Evolutionary conservation across 163 green algal species (phyloP), one percentile per base, ranked within the genome.

Genomic region (Prototheca wickerhamii): DNA sequence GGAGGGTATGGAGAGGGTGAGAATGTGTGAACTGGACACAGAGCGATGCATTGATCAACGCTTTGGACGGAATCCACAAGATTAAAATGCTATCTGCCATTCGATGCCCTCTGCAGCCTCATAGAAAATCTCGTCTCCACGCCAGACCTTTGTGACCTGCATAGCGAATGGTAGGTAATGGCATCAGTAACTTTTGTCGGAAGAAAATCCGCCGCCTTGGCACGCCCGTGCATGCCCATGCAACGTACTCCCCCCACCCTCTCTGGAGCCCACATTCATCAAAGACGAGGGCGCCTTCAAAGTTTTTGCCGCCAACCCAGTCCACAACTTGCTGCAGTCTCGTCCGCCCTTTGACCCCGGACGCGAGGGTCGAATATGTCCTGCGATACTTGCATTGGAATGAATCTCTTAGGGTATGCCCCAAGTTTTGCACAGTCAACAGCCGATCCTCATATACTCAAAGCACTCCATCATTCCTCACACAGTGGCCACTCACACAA

Each of bases 251-350:
- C n/a, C n/a, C n/a, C n/a, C n/a, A n/a, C n/a, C n/a, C n/a, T n/a
- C n/a, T n/a, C n/a, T n/a, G n/a, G n/a, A n/a, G 15, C 46, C 6
- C 46, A 31, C 70, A 84, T 74, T 95, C 88, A 65, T 95, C 88
- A 63, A 95, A 80, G 4, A 90, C 68, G 4, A 97, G 69, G 29
- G 81, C 57, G 4, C 90, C 90, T 23, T 96, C 82, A 59, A 85
- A 97, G 4, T 50, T 46, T 17, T 68, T 23, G 7, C 79, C 76
- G 15, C 64, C 64, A 34, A 89, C 61, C 90, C 91, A 97, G 55
- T 95, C 75, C 12, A 97, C 75, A n/a, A 80, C 35, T 76, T 95
- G 87, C 60, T 87, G 64, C 61, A 96, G 80, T 23, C 90, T 76
- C 42, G 64, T 73, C 30, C 63, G 59, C 18, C 77, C 63, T 31